Evolutionary conservation across 2,329 filamentous ascomycete genomes (phyloP), one percentile per base, ranked within the genome.

Genomic region (Verticillium isaacii): DNA sequence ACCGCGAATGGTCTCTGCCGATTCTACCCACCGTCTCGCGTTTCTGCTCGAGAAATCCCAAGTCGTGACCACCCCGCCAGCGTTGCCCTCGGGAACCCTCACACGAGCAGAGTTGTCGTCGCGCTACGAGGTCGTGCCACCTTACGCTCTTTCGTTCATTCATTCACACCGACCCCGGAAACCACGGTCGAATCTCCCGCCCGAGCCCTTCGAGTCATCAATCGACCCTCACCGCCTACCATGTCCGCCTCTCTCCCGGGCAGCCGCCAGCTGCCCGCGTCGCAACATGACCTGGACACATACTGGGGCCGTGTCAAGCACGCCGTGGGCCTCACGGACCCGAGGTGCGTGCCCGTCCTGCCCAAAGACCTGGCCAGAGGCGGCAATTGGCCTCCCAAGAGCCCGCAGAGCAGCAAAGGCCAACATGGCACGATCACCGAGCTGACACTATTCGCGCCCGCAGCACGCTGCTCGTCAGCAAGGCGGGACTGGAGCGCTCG

Each of bases 261-360:
- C 63, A 78, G 78, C 70, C 90, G 94, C 75, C 92, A 97, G 76
- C 84, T 97, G 66, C 95, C 95, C 64, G 87, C 88, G 61, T 99
- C 95, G 60, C 92, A 93, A 77, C 94, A 96, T 85, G 92, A 99
- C 74, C 83, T 99, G 71, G 86, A 78, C 73, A 97, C 93, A 56
- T 99, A 99, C 80, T 95, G 91, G 91, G 95, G 95, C 67, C 89
- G 95, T 63, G 95, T 98, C 72, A 87, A 85, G 78, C 94, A 99
- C 80, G 89, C 93, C 19, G 89, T 91, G 64, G 89, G 93, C 70
- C 88, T 99, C 70, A 90, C 93, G 73, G 95, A 99, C 82, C 95
- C 95, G 68, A 95, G 93, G 94, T 98, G 83, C 88, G 91, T 36
- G 60, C 57, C 55, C 56, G n/a, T 50, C 23, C 29, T 17, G 54